A percentile compares a stretch with the other conserved stretches of the same genome.
phyloP scores from a whole-genome alignment of 108 stramenopile species.

The Nitzschia palea region DNA sequence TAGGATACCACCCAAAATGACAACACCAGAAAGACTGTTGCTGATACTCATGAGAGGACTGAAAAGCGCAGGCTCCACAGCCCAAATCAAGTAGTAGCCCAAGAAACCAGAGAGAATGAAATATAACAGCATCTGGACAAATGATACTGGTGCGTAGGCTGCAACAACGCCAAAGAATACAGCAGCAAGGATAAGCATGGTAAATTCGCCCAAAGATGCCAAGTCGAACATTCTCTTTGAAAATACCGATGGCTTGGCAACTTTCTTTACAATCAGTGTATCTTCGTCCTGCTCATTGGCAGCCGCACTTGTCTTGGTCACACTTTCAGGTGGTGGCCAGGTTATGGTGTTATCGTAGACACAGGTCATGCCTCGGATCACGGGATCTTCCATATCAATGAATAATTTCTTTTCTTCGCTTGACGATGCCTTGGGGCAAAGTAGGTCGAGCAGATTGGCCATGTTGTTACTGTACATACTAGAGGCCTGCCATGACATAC shows the following conservation, averaged over 20 bases:
- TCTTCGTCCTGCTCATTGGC: slow-evolving; percentile 13
- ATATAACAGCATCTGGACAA: slow-evolving; percentile 49
- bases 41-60: slow-evolving; percentile 88
- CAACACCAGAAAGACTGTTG: slow-evolving; percentile 86
- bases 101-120: slow-evolving; percentile 76
- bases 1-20: slow-evolving; percentile 86
- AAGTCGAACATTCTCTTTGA: slow-evolving; percentile 56
- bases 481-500: slow-evolving; percentile 78
- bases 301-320: slow-evolving; percentile 40
- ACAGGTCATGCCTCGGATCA: slow-evolving; percentile 67
- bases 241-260: slow-evolving; percentile 36
- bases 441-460: slow-evolving; percentile 73
- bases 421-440: slow-evolving; percentile 40
- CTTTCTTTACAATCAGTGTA: not conserved
- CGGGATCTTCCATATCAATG: slow-evolving; percentile 70
- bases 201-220: slow-evolving; percentile 47
- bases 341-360: slow-evolving; percentile 47
- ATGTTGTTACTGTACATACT: slow-evolving; percentile 88
- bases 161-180: slow-evolving; percentile 52
- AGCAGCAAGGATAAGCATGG: slow-evolving; percentile 3
- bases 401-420: slow-evolving; percentile 27
- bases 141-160: slow-evolving; percentile 44
- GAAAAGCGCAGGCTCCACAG: slow-evolving; percentile 84
- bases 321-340: slow-evolving; percentile 72
- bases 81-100: slow-evolving; percentile 76